phyloP scores from a whole-genome alignment of 2,329 filamentous ascomycete species.

The Trichoderma gracile region DNA sequence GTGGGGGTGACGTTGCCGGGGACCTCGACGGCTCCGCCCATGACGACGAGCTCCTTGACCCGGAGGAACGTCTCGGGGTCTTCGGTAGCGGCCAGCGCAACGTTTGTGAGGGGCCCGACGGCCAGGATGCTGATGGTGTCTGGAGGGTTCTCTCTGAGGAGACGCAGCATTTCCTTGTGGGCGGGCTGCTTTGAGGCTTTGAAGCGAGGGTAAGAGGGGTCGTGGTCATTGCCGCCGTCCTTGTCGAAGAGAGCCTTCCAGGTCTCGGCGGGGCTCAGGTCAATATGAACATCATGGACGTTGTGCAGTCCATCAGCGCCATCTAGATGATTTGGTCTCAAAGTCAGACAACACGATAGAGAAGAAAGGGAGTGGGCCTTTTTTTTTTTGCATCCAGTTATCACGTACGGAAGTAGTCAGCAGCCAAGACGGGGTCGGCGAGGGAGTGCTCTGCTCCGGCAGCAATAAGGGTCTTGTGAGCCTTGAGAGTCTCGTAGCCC shows the following conservation, averaged over 20 bases:
- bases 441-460: conserved; percentile 84
- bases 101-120: conserved; percentile 89
- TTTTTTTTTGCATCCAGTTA: too few species aligned
- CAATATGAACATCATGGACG: conserved; percentile 72
- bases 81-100: conserved; percentile 82
- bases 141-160: conserved; percentile 77
- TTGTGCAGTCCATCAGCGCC: conserved; percentile 75
- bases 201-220: conserved; percentile 63
- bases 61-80: conserved; percentile 88
- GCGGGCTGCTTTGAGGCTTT: conserved; percentile 71
- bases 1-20: conserved; percentile 83
- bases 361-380: too few species aligned
- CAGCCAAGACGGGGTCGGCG: conserved; percentile 76
- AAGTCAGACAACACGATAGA: too few species aligned
- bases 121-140: conserved; percentile 89
- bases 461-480: conserved; percentile 78
- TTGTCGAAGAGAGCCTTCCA: conserved; percentile 67
- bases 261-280: conserved; percentile 71
- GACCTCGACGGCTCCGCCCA: conserved; percentile 83
- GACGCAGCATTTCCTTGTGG: conserved; percentile 84
- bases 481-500: conserved; percentile 72
- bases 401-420: conserved; percentile 80
- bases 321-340: conserved; percentile 49
- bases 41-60: conserved; percentile 88
- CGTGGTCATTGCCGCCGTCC: conserved; percentile 41